Evolutionary conservation across 495 filamentous ascomycete species (phyloP).

Genomic region (Penicillium riverlandense): DNA sequence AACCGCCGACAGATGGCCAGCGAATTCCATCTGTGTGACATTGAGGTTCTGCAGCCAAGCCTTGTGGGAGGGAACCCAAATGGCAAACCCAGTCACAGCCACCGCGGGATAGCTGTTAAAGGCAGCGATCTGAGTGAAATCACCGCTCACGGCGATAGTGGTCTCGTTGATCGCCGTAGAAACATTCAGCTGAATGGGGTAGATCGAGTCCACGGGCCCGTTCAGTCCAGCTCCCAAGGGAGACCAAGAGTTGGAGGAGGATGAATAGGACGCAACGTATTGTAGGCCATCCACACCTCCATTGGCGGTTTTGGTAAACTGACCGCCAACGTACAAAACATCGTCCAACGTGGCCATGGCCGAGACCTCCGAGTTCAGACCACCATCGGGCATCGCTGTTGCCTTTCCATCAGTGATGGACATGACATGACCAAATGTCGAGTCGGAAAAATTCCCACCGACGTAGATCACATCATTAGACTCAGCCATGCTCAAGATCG

Average conservation of each 20-base stretch:
- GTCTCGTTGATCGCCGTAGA: conserved; percentile 61
- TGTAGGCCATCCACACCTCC: conserved; percentile 53
- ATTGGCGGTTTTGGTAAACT: conserved; percentile 69
- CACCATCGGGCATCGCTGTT: conserved; percentile 55
- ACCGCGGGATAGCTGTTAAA: conserved; percentile 56
- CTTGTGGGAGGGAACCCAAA: conserved; percentile 86
- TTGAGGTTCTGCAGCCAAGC: conserved; percentile 87
- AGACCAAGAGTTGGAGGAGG: conserved; percentile 59
- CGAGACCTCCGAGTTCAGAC: conserved; percentile 73
- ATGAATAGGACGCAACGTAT: conserved; percentile 71
- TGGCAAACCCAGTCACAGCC: conserved; percentile 65
- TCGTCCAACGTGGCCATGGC: conserved; percentile 59
- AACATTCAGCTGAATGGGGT: conserved; percentile 74
- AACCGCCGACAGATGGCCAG: conserved; percentile 63
- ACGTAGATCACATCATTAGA: conserved; percentile 59
- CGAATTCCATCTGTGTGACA: conserved; percentile 53
- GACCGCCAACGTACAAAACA: conserved; percentile 74
- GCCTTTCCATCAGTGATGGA: conserved; percentile 59
- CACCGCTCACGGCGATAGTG: conserved; percentile 71
- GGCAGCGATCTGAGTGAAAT: conserved; percentile 64
- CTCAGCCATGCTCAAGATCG: conserved; percentile 54
- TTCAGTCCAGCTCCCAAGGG: conserved; percentile 82
- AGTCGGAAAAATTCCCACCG: conserved; percentile 76
- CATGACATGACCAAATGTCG: conserved; percentile 64
- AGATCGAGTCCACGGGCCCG: conserved; percentile 65